Conservation (phyloP, 139 green algal genomes). For the Picochlorum sp. region DNA sequence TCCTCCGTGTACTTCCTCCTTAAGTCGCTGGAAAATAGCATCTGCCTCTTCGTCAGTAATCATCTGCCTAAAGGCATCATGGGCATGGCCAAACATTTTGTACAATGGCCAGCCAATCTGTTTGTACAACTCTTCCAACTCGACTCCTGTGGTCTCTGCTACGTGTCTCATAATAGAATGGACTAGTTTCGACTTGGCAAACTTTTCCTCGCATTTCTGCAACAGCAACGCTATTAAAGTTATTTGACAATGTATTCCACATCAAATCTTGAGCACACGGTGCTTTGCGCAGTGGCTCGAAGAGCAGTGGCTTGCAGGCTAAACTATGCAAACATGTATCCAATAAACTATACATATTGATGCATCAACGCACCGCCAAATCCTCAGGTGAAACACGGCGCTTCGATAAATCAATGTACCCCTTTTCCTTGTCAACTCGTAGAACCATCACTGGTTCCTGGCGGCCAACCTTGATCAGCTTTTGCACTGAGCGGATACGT, state of each 20-base stretch:
- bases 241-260: too few relatives aligned
- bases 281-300: too few relatives aligned
- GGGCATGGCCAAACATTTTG: conserved; percentile 84
- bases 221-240: too few relatives aligned
- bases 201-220: conserved; percentile 81
- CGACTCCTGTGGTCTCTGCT: conserved; percentile 70
- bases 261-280: too few relatives aligned
- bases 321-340: neutral
- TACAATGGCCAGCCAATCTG: conserved; percentile 93
- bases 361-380: conserved; percentile 37
- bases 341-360: neutral
- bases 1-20: conserved; percentile 43
- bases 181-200: conserved; percentile 95
- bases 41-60: conserved; percentile 43
- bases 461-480: conserved; percentile 96
- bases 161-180: conserved; percentile 98
- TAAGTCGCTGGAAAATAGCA: conserved; percentile 46
- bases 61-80: conserved; percentile 84
- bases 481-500: conserved; percentile 97
- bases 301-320: neutral
- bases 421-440: conserved; percentile 98
- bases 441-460: conserved; percentile 99
- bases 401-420: conserved; percentile 99
- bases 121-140: conserved; percentile 74
- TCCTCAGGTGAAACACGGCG: conserved; percentile 91